Evolutionary conservation across 2,329 filamentous ascomycete genomes (phyloP).

Genomic region (Aureobasidium vineae): DNA sequence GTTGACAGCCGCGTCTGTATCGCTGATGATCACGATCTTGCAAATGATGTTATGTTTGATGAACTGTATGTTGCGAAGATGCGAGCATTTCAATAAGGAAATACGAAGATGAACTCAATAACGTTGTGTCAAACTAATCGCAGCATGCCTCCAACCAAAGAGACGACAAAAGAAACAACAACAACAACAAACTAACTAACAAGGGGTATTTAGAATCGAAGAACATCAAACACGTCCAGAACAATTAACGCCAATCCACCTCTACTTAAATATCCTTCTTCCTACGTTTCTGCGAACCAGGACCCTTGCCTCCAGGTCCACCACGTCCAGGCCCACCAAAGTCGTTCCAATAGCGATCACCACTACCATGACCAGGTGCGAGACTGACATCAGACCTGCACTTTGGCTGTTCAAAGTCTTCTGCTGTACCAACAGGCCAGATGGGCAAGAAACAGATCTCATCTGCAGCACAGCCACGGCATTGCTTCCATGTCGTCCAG

Average conservation of each 20-base stretch:
- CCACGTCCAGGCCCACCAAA: constrained; percentile 26
- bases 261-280: background rate
- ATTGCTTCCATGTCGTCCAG: constrained; percentile 62
- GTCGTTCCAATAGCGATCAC: constrained; percentile 32
- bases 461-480: constrained; percentile 52
- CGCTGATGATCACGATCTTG: too few species aligned
- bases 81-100: too few species aligned
- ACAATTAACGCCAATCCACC: background rate
- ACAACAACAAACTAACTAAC: background rate
- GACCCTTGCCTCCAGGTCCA: background rate
- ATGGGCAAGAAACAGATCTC: constrained; percentile 63
- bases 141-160: background rate
- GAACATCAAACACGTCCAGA: background rate
- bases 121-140: background rate
- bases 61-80: too few species aligned
- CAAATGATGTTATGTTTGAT: too few species aligned
- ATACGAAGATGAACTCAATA: too few species aligned
- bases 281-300: background rate
- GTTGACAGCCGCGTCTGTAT: too few species aligned
- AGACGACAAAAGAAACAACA: background rate
- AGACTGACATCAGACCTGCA: constrained; percentile 40
- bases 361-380: constrained; percentile 20
- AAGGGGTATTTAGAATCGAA: background rate
- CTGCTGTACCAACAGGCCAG: constrained; percentile 58
- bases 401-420: constrained; percentile 55